Conservation (phyloP, 208 protist species). For the Trypanosoma cruzi region DNA sequence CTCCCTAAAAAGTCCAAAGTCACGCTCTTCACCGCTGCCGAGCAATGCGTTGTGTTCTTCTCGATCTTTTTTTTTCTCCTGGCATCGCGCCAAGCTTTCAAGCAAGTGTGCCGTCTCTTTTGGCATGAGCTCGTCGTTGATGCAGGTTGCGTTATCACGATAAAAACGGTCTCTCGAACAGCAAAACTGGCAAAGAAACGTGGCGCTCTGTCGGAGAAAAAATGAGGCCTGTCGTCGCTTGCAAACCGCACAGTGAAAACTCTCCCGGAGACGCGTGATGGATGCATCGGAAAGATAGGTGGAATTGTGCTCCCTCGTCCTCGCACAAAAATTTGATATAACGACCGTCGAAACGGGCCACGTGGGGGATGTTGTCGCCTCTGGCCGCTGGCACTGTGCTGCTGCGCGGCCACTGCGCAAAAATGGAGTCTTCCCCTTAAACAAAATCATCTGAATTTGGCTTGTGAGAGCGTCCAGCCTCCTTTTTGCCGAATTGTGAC, state of each 20-base stretch:
- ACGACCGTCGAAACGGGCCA: neutral
- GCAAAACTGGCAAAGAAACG: constrained; percentile 85
- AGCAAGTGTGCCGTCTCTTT: constrained; percentile 50
- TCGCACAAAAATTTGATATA: neutral
- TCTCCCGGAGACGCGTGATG: constrained; percentile 48
- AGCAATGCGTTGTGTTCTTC: neutral
- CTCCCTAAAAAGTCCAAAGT: constrained; percentile 14
- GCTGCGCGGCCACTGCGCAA: constrained; percentile 32
- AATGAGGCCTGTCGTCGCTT: constrained; percentile 53
- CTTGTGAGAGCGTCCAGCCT: constrained; percentile 68
- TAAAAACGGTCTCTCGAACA: constrained; percentile 80
- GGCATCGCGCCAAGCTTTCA: constrained; percentile 39
- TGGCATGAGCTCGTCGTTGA: constrained; percentile 82
- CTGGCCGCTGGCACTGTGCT: neutral
- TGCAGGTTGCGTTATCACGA: constrained; percentile 76
- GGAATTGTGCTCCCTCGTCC: neutral
- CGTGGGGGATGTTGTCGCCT: neutral
- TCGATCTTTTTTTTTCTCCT: constrained; percentile 22
- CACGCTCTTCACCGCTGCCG: neutral
- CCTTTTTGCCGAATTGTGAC: constrained; percentile 60
- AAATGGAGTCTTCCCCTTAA: constrained; percentile 60
- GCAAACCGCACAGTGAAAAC: constrained; percentile 65
- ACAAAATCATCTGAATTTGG: constrained; percentile 69
- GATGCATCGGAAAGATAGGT: constrained; percentile 38
- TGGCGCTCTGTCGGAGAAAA: constrained; percentile 60